These are phyloP conservation scores for Heliosperma pusillum DNA, from an alignment of 148 eudicot genomes.

Conservation along the genomic window DNA sequence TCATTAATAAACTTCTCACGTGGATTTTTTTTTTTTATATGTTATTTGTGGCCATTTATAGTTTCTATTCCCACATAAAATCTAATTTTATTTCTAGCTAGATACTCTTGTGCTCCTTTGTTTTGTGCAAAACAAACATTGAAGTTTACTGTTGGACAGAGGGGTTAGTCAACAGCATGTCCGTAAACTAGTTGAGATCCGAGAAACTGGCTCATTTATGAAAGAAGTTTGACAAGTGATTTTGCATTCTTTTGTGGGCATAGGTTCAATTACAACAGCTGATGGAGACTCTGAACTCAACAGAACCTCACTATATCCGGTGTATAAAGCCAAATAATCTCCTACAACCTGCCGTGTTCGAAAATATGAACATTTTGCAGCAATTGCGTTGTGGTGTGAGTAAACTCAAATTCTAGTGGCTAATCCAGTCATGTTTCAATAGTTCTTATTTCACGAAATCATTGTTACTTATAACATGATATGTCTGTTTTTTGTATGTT, in stretches of 20 bases:
- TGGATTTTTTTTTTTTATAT: not conserved
- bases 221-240: slow-evolving; percentile 14
- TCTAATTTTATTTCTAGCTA: not conserved
- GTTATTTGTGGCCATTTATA: not conserved
- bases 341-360: slow-evolving; percentile 85
- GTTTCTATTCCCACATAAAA: not conserved
- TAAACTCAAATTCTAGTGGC: slow-evolving; percentile 23
- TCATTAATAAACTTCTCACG: not conserved
- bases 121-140: not conserved
- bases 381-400: slow-evolving; percentile 99
- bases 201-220: slow-evolving; percentile 10
- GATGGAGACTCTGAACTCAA: slow-evolving; percentile 90
- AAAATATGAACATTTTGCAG: slow-evolving; percentile 84
- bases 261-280: slow-evolving; percentile 91
- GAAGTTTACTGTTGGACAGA: not conserved
- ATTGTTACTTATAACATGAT: slow-evolving; percentile 3
- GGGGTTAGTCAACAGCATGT: slow-evolving; percentile 1
- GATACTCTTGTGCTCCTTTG: not conserved
- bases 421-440: slow-evolving; percentile 1
- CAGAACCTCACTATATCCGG: slow-evolving; percentile 94
- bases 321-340: slow-evolving; percentile 97
- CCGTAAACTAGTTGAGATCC: not conserved
- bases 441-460: not conserved
- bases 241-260: slow-evolving; percentile 28
- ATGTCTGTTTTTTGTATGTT: slow-evolving; percentile 21